Evolutionary conservation across 345 rosid genomes (phyloP).

Genomic region (Streptanthus diversifolius): DNA sequence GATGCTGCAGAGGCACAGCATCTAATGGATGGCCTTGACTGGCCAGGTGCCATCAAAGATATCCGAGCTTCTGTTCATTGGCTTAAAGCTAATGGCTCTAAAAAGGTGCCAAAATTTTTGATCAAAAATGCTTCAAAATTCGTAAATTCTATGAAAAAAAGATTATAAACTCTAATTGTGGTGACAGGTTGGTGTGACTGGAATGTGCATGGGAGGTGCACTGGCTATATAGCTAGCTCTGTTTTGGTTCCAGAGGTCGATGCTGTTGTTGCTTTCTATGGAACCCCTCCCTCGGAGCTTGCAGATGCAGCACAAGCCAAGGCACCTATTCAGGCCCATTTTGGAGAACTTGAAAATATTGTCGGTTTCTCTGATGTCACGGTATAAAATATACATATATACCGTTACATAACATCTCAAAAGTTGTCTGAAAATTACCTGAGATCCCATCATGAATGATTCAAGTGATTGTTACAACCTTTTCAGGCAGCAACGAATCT

Average conservation of each 20-base stretch:
- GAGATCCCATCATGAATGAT: neutral
- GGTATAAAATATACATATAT: conserved; percentile 29
- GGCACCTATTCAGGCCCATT: conserved; percentile 87
- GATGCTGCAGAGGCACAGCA: conserved; percentile 94
- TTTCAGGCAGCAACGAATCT: conserved; percentile 80
- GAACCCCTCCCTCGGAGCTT: conserved; percentile 74
- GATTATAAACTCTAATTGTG: neutral
- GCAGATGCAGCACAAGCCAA: conserved; percentile 84
- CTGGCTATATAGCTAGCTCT: conserved; percentile 82
- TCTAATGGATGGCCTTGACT: conserved; percentile 87
- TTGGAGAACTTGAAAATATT: conserved; percentile 80
- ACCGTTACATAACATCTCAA: conserved; percentile 4
- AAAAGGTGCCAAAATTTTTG: conserved; percentile 47
- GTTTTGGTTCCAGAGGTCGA: conserved; percentile 85
- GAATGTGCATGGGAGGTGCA: conserved; percentile 97
- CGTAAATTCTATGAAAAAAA: neutral
- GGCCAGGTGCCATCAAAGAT: conserved; percentile 93
- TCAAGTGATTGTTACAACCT: neutral
- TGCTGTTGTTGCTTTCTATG: conserved; percentile 85
- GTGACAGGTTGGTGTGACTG: conserved; percentile 85
- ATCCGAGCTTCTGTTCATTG: conserved; percentile 74
- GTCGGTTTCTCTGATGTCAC: conserved; percentile 85
- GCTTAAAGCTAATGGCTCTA: conserved; percentile 93
- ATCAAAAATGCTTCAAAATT: neutral
- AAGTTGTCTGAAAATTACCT: neutral